A percentile compares a stretch with the other conserved stretches of the same genome.
phyloP scores from a whole-genome alignment of 1,284 basidiomycete genomes.

The Ganoderma sp. region DNA sequence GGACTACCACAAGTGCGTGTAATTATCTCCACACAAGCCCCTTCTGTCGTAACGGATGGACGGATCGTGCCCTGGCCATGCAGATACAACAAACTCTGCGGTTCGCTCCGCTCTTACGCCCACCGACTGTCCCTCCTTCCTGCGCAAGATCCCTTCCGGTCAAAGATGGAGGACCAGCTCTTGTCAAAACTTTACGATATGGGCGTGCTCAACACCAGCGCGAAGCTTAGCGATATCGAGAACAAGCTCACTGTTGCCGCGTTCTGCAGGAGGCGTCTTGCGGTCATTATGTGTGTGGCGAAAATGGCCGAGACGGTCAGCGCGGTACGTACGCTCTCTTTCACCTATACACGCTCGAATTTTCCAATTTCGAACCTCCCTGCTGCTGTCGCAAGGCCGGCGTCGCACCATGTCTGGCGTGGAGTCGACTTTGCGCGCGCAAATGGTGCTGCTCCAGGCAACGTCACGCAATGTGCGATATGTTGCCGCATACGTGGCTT shows the following conservation, averaged over 20 bases:
- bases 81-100: slow-evolving; percentile 96
- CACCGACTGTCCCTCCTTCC: slow-evolving; percentile 90
- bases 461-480: not conserved
- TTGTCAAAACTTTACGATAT: slow-evolving; percentile 98
- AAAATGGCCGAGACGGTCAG: slow-evolving; percentile 98
- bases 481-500: not conserved
- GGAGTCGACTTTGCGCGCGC: not conserved
- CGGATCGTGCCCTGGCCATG: slow-evolving; percentile 5
- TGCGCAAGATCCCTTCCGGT: slow-evolving; percentile 87
- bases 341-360: slow-evolving; percentile 12
- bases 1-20: slow-evolving; percentile 88
- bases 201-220: slow-evolving; percentile 83
- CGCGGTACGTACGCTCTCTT: slow-evolving; percentile 65
- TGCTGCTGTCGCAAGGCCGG: not conserved
- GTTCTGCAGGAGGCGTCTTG: slow-evolving; percentile 90
- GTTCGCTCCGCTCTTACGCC: slow-evolving; percentile 84
- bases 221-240: slow-evolving; percentile 91
- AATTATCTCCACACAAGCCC: slow-evolving; percentile 1
- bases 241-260: slow-evolving; percentile 95
- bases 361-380: not conserved
- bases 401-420: not conserved
- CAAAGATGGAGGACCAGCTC: slow-evolving; percentile 85
- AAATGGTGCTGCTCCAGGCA: not conserved
- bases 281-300: slow-evolving; percentile 90
- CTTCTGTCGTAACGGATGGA: not conserved